phyloP scores from a whole-genome alignment of 2,329 filamentous ascomycete species.

The Aotearoamyces nothofagi region DNA sequence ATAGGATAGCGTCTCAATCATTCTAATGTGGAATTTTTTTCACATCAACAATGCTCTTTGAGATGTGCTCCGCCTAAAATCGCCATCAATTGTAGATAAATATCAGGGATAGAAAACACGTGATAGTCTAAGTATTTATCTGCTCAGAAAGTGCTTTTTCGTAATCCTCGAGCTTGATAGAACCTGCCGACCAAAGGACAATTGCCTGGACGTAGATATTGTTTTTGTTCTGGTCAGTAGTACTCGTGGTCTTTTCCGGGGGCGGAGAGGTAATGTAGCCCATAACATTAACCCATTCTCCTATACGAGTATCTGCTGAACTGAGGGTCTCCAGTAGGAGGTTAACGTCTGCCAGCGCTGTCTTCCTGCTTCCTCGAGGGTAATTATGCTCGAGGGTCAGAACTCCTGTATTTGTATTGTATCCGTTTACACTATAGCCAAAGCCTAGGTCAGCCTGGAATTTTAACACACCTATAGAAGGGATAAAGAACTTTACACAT shows the following conservation, averaged over 20 bases:
- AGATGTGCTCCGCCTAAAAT: no score
- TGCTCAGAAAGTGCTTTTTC: constrained; percentile 33
- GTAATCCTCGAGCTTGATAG: constrained; percentile 57
- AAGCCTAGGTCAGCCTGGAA: constrained; percentile 4
- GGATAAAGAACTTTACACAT: no score
- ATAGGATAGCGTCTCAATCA: no score
- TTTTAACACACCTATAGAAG: constrained; percentile 3
- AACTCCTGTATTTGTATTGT: constrained; percentile 38
- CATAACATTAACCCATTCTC: constrained; percentile 82
- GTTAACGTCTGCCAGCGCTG: constrained; percentile 52
- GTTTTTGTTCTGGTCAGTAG: constrained; percentile 15
- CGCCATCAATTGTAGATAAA: no score
- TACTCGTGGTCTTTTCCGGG: constrained; percentile 9
- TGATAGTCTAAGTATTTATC: no score
- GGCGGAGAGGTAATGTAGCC: constrained; percentile 57
- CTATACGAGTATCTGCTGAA: constrained; percentile 47
- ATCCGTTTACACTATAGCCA: constrained; percentile 44
- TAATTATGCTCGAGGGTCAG: constrained; percentile 56
- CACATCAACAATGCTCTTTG: no score
- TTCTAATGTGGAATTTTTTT: no score
- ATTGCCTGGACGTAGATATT: constrained; percentile 51
- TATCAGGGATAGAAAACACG: no score
- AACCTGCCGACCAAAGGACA: constrained; percentile 62
- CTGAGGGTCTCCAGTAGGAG: constrained; percentile 54
- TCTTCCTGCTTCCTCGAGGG: constrained; percentile 29